Evolutionary conservation across 1,284 basidiomycete species (phyloP).

Genomic region (Fomitopsis betulina): DNA sequence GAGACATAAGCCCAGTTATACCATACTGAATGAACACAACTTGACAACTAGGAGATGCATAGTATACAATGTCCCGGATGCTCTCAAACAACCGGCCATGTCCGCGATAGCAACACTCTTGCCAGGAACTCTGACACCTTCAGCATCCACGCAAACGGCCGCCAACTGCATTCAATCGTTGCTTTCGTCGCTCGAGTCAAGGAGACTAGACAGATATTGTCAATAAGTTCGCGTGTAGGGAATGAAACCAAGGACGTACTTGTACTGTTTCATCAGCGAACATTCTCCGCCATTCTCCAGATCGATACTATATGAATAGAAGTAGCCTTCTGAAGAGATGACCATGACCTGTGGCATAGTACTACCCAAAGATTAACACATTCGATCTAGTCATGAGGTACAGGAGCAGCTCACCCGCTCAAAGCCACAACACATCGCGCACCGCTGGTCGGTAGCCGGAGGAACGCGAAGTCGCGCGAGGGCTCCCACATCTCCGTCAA

Average conservation of each 20-base stretch:
- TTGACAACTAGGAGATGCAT: background rate
- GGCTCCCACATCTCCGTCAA: conserved; percentile 98
- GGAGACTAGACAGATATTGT: background rate
- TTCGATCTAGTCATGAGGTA: background rate
- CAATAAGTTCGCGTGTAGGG: background rate
- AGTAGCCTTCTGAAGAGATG: conserved; percentile 91
- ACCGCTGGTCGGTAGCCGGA: conserved; percentile 82
- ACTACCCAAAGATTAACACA: conserved; percentile 33
- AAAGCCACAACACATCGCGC: conserved; percentile 82
- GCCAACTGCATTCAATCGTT: conserved; percentile 10
- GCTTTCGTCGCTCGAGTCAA: conserved; percentile 19
- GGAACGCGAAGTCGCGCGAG: conserved; percentile 88
- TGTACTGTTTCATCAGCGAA: conserved; percentile 90
- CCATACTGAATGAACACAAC: background rate
- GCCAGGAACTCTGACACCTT: too few relatives aligned
- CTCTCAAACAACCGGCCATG: background rate
- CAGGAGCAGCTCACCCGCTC: conserved; percentile 60
- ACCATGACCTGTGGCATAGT: conserved; percentile 98
- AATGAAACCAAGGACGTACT: conserved; percentile 30
- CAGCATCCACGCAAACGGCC: too few relatives aligned
- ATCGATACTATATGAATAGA: conserved; percentile 96
- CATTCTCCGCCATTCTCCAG: conserved; percentile 97
- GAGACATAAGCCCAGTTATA: too few relatives aligned
- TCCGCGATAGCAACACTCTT: background rate
- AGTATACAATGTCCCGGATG: background rate